Percentiles rank a stretch among this genome's conserved stretches.
Evolutionary conservation across 352 stramenopile genomes (phyloP).

Genomic region (Globisporangium middletonii): DNA sequence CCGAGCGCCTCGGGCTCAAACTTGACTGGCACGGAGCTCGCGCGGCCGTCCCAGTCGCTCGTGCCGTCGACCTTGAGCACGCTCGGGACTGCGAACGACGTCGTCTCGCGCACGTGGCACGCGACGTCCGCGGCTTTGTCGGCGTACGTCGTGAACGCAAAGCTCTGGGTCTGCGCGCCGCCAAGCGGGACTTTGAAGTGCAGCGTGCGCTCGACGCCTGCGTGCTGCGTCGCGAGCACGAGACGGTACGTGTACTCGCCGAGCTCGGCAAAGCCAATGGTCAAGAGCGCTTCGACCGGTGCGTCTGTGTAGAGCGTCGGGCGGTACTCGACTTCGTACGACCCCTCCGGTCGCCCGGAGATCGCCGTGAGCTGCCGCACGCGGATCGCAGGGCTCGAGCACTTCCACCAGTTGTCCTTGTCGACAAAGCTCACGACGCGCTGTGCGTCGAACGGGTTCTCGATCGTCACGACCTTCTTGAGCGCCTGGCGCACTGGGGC

Average conservation of each 20-base stretch:
- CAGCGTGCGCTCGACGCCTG: conserved; percentile 61
- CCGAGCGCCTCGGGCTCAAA: conserved; percentile 89
- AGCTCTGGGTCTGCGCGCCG: conserved; percentile 65
- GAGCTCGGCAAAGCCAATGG: conserved; percentile 78
- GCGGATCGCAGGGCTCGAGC: conserved; percentile 59
- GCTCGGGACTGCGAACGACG: conserved; percentile 62
- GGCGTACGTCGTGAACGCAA: conserved; percentile 65
- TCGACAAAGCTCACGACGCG: conserved; percentile 53
- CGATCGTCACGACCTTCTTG: conserved; percentile 82
- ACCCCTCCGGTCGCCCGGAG: conserved; percentile 62
- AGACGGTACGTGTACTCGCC: conserved; percentile 88
- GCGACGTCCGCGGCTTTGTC: conserved; percentile 37
- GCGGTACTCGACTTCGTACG: conserved; percentile 89
- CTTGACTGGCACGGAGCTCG: conserved; percentile 52
- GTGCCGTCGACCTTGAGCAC: conserved; percentile 42
- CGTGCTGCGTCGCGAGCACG: conserved; percentile 59
- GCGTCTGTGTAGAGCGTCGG: conserved; percentile 51
- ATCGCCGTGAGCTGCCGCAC: conserved; percentile 71
- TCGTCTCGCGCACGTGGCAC: conserved; percentile 48
- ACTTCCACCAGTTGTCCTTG: conserved; percentile 73
- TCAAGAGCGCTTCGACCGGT: conserved; percentile 48
- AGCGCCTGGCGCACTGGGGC: conserved; percentile 79
- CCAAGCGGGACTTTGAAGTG: conserved; percentile 83
- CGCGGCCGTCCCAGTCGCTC: conserved; percentile 70
- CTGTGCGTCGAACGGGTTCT: conserved; percentile 78